phyloP scores from a whole-genome alignment of 2,329 filamentous ascomycete genomes.

The Lachnellula arida region DNA sequence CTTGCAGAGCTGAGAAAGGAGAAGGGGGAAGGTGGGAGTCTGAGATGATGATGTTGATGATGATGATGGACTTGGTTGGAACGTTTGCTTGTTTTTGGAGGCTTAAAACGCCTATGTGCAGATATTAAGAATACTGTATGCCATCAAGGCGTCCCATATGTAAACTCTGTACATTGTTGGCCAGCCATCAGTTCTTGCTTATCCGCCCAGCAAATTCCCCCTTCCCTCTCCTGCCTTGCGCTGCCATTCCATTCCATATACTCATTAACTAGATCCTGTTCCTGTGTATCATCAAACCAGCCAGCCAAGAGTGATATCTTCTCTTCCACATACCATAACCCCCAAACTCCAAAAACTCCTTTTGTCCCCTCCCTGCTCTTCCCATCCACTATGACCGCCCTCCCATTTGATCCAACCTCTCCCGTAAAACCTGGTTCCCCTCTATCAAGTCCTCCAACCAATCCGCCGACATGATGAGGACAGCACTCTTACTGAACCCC shows the following conservation, averaged over 20 bases:
- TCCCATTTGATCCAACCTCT: slow-evolving; percentile 47
- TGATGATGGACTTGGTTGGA: no score
- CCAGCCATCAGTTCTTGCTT: not conserved
- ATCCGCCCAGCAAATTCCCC: not conserved
- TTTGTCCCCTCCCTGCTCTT: not conserved
- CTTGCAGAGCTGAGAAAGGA: no score
- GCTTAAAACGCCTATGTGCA: no score
- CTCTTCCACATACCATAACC: not conserved
- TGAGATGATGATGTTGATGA: no score
- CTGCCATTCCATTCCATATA: not conserved
- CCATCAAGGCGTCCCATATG: not conserved
- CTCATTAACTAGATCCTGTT: slow-evolving; percentile 2
- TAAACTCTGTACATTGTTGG: not conserved
- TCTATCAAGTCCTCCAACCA: slow-evolving; percentile 70
- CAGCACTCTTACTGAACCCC: slow-evolving; percentile 77
- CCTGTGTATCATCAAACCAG: slow-evolving; percentile 12
- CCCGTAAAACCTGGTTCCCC: slow-evolving; percentile 59
- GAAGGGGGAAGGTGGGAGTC: no score
- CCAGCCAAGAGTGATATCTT: not conserved
- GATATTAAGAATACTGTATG: no score
- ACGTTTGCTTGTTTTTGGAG: no score
- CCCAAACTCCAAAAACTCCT: not conserved
- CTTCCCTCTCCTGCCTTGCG: not conserved
- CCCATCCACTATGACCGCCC: slow-evolving; percentile 10
- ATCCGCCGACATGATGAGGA: slow-evolving; percentile 69